A percentile compares a stretch with the other conserved stretches of the same genome.
Evolutionary conservation across 2,329 filamentous ascomycete genomes (phyloP).

Genomic region (Ophiostoma sp.): DNA sequence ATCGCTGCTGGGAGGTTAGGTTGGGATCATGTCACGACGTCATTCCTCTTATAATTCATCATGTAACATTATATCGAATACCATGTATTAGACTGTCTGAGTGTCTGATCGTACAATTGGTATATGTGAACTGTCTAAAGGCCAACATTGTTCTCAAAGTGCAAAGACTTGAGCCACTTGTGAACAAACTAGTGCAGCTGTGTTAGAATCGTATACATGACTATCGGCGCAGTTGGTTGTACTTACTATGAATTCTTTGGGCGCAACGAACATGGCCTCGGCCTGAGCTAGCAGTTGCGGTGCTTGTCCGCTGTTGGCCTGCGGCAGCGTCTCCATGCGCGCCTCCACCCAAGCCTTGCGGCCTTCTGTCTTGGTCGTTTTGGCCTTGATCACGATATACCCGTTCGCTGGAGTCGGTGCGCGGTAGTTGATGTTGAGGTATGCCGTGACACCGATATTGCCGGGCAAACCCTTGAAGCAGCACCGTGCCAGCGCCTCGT

Average conservation of each 20-base stretch:
- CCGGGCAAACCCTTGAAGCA: slow-evolving; percentile 85
- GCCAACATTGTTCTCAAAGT: not conserved
- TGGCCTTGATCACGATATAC: slow-evolving; percentile 71
- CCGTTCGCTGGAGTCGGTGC: slow-evolving; percentile 69
- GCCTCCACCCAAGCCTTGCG: slow-evolving; percentile 81
- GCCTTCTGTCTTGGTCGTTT: slow-evolving; percentile 80
- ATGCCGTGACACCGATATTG: slow-evolving; percentile 80
- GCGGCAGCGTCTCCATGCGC: slow-evolving; percentile 69
- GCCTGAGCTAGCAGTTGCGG: slow-evolving; percentile 72
- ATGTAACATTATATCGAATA: not conserved
- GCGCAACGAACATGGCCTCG: slow-evolving; percentile 70
- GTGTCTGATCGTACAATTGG: too few relatives aligned
- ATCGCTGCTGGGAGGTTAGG: too few relatives aligned
- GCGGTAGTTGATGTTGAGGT: slow-evolving; percentile 75
- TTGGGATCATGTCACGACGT: not conserved
- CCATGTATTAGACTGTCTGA: too few relatives aligned
- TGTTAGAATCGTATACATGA: not conserved
- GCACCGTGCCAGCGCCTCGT: slow-evolving; percentile 82
- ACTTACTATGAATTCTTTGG: not conserved
- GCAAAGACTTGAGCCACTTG: not conserved
- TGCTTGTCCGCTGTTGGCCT: slow-evolving; percentile 50
- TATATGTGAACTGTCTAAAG: not conserved
- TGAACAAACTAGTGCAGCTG: not conserved
- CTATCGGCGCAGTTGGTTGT: not conserved
- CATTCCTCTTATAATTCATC: not conserved